Evolutionary conservation across 2,329 filamentous ascomycete genomes (phyloP), one percentile per base, ranked within the genome.

Genomic region (Diaporthe citri): DNA sequence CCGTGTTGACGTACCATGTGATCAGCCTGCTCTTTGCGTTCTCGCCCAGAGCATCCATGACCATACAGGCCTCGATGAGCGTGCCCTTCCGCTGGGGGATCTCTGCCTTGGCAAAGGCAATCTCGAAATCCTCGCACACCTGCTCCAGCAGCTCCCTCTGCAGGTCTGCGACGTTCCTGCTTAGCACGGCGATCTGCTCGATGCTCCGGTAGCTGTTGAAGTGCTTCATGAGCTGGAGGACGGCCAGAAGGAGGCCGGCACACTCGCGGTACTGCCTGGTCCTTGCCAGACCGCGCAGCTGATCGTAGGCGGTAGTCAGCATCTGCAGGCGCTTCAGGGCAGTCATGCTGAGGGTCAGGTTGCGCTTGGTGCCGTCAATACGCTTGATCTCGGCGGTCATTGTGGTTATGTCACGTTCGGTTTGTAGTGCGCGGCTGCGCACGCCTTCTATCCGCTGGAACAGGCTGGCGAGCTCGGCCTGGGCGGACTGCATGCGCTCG

Each of bases 311-410:
- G 4, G 97, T 98, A 7, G 97, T 98, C 82, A 99, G 87, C 97
- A 99, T 99, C 88, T 99, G 97, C 79, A 99, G 89, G 62, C 97
- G 90, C 87, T 99, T 99, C 80, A 99, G 88, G 31, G 96, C 96
- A 57, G 97, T 99, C 97, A 99, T 99, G 78, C 95, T 98, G 72
- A 97, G 89, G 13, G 97, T 98, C 76, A 99, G 89, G 84, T 99
- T 99, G 84, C 93, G 93, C 88, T 99, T 99, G 51, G 97, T 98
- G 83, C 94, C 94, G 85, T 99, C 97, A 78, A 99, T 89, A 78
- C 96, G 93, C 87, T 99, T 99, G 83, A 99, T 99, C 82, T 99
- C 97, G 75, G 97, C 95, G 76, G 97, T 99, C 97, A 99, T 99
- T 79, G 95, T 95, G 62, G 96, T 98, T 82, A 99, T 99, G 78